A percentile compares a stretch with the other conserved stretches of the same genome.
These are phyloP conservation scores for Glomus cerebriforme DNA, from an alignment of 192 early-diverging fungal species.

Conservation along the genomic window DNA sequence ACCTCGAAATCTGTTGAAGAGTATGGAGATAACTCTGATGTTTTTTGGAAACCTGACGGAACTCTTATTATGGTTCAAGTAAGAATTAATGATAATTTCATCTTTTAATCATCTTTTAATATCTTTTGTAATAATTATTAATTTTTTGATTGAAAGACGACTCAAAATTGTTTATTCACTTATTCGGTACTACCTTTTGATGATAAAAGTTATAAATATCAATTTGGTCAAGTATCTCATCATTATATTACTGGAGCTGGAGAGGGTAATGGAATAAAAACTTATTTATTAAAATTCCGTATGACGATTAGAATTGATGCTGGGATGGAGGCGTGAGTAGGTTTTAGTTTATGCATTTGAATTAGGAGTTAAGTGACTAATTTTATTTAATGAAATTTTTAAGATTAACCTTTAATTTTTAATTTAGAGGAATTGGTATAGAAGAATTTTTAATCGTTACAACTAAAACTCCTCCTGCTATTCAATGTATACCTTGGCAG, in stretches of 20 bases:
- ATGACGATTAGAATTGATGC: conserved; percentile 80
- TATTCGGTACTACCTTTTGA: conserved; percentile 62
- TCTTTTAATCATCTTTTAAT: background rate
- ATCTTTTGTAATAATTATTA: background rate
- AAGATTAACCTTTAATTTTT: background rate
- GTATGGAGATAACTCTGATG: conserved; percentile 70
- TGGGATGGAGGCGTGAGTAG: conserved; percentile 48
- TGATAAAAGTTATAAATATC: conserved; percentile 57
- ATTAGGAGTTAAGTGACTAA: background rate
- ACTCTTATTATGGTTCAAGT: conserved; percentile 67
- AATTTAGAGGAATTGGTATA: conserved; percentile 59
- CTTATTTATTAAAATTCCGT: conserved; percentile 62
- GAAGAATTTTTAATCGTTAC: conserved; percentile 70
- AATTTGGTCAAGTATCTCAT: conserved; percentile 59
- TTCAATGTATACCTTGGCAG: conserved; percentile 74
- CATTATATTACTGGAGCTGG: conserved; percentile 68
- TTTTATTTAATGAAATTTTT: background rate
- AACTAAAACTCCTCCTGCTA: conserved; percentile 66
- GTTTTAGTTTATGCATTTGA: background rate
- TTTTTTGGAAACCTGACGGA: conserved; percentile 77
- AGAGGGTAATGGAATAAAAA: conserved; percentile 61
- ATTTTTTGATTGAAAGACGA: conserved; percentile 46
- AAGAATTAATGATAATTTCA: conserved; percentile 3
- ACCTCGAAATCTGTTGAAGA: conserved; percentile 65
- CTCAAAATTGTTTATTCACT: conserved; percentile 69